Percentiles rank a stretch among this genome's conserved stretches.
Evolutionary conservation across 2,329 filamentous ascomycete genomes (phyloP).

Genomic region (Camptophora hylomeconis): DNA sequence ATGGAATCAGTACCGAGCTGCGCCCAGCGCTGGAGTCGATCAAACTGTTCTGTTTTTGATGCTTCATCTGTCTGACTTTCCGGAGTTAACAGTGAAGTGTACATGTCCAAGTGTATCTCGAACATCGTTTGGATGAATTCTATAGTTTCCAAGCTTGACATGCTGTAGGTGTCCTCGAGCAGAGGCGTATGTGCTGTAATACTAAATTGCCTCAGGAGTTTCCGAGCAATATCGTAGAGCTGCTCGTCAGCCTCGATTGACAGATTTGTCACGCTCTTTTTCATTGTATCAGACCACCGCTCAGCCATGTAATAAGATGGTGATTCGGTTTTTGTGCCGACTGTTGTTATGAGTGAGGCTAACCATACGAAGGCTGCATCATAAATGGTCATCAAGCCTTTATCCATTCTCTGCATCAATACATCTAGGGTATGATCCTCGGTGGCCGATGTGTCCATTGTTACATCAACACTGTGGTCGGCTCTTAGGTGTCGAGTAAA

Average conservation of each 20-base stretch:
- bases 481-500: too few species aligned
- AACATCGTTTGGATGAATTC: slow-evolving; percentile 43
- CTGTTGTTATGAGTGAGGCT: slow-evolving; percentile 29
- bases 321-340: slow-evolving; percentile 3
- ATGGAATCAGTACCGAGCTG: slow-evolving; percentile 43
- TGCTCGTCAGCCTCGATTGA: slow-evolving; percentile 42
- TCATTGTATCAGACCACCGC: slow-evolving; percentile 42
- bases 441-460: too few species aligned
- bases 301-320: slow-evolving; percentile 40
- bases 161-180: too few species aligned
- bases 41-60: slow-evolving; percentile 41
- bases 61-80: slow-evolving; percentile 41
- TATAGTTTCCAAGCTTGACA: slow-evolving; percentile 6
- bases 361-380: slow-evolving; percentile 44
- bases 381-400: slow-evolving; percentile 33
- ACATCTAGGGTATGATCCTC: too few species aligned
- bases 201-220: too few species aligned
- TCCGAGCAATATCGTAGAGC: slow-evolving; percentile 35
- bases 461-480: too few species aligned
- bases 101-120: slow-evolving; percentile 55
- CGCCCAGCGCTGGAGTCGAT: slow-evolving; percentile 49
- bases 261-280: slow-evolving; percentile 40
- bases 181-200: too few species aligned
- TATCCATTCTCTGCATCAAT: too few species aligned
- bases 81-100: slow-evolving; percentile 48